Base-by-base conservation (phyloP, 2,329 filamentous ascomycete species). In the Colletotrichum simmondsii region DNA sequence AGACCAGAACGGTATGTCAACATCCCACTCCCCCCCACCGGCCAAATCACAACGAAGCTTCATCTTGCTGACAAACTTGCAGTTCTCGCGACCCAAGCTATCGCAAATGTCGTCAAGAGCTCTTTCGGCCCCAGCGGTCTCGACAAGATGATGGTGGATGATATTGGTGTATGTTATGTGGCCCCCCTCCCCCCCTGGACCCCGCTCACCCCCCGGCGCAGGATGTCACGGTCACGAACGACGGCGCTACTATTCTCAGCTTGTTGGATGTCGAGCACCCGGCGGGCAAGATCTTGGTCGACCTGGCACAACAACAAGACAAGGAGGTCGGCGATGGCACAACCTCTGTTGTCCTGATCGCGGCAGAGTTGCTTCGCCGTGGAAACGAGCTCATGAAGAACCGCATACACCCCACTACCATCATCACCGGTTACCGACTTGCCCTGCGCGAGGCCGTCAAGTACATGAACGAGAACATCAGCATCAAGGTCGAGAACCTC, bases 91-190 rank as follows among this genome's bases (percentile, higher is more conserved):
- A 98, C 97, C 58, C 95, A 98, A 83, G 95, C 96, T 72, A 98
- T 99, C 80, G 93, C 97, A 79, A 99, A 98, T 91, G 95, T 99
- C 73, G 95, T 99, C 84, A 98, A 98, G 88, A 98, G 94, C 85
- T 99, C 97, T 19, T 99, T 99, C 82, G 97, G 97, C 68, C 97
- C 97, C 64, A 98, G 95, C 75, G 97, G 97, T 61, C 90, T 99
- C 77, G 97, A 99, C 84, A 99, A 99, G 91, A 99, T 99, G 97
- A 98, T 99, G 97, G 97, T 99, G 79, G 97, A 99, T 86, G 97
- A 99, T 83, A 98, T 99, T 83, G 97, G 97, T 81, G 93, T 95
- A 90, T 79, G 92, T 79, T 71, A 69, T 54, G 22, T 70, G 75
- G 62, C 65, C 70, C 70, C 61, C 54, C 65, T 69, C 59, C 67